These are phyloP conservation scores for Wilcoxina mikolae DNA, from an alignment of 495 filamentous ascomycete species.

Conservation along the genomic window DNA sequence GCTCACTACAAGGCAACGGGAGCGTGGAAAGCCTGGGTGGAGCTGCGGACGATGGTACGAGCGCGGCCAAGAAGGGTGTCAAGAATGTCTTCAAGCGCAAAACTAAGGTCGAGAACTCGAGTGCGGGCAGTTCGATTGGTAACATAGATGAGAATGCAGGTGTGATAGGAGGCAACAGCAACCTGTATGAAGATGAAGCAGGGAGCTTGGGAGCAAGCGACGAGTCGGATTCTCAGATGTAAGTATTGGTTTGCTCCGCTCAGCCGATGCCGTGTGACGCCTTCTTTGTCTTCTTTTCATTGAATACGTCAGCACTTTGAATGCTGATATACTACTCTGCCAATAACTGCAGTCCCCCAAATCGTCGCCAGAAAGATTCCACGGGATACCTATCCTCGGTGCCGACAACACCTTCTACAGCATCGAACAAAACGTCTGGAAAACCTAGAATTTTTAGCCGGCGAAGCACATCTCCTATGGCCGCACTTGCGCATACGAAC, in stretches of 20 bases:
- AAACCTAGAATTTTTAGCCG: constrained; percentile 11
- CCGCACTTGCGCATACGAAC: background rate
- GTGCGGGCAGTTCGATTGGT: constrained; percentile 15
- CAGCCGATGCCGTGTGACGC: background rate
- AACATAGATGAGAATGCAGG: constrained; percentile 21
- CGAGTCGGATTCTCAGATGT: constrained; percentile 57
- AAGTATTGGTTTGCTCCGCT: constrained; percentile 30
- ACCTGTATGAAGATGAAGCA: constrained; percentile 32
- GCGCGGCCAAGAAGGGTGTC: constrained; percentile 15
- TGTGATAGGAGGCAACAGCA: constrained; percentile 1
- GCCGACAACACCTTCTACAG: background rate
- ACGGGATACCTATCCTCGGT: background rate
- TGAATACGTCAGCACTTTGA: background rate
- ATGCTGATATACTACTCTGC: background rate
- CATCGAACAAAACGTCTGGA: no score
- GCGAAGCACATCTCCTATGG: constrained; percentile 23
- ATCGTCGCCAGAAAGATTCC: background rate
- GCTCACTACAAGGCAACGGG: constrained; percentile 17
- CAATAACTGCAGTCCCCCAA: background rate
- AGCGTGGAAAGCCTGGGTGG: constrained; percentile 22
- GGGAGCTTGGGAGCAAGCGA: constrained; percentile 48
- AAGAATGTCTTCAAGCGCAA: constrained; percentile 24
- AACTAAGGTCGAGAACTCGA: constrained; percentile 13
- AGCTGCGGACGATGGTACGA: background rate
- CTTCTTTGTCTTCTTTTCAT: background rate